Evolutionary conservation across 31 red algal genomes (phyloP), one percentile per base, ranked within the genome.

Genomic region (Odonthalia washingtoniensis): DNA sequence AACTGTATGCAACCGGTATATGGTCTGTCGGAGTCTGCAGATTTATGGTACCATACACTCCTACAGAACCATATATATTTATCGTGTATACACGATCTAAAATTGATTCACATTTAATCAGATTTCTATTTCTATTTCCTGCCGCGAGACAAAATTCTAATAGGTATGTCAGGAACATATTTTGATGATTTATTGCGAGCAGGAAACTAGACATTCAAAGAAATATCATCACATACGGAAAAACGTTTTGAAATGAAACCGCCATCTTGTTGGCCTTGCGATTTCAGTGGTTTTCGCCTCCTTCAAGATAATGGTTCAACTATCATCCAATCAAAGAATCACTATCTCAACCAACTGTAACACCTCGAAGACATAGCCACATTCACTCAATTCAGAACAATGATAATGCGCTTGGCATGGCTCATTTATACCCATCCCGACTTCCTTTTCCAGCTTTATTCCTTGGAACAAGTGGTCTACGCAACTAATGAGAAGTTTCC

Each of bases 71-170:
- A n/a, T n/a, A n/a, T n/a, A n/a, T n/a, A n/a, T n/a, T n/a, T n/a
- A n/a, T n/a, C n/a, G n/a, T n/a, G n/a, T n/a, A n/a, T n/a, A n/a
- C n/a, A n/a, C n/a, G n/a, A n/a, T n/a, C n/a, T n/a, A n/a, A n/a
- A n/a, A n/a, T n/a, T 80, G 81, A 0, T 2, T n/a, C 81, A 35
- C 0, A n/a, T 85, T 0, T 41, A 72, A 62, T 85, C 73, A 1
- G 89, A 91, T 49, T 81, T 81, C 34, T 80, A 69, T 0, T n/a
- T 91, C 5, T 91, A 78, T 60, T 14, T 18, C 1, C 0, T 85
- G 1, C 41, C 76, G 45, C 0, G 18, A n/a, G 52, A 91, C 6
- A 44, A 5, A n/a, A 21, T 76, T 5, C 69, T 84, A 2, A 3
- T 17, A 3, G 88, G 88, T 30, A 27, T 84, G 1, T 60, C 43